Evolutionary conservation across 2,329 filamentous ascomycete genomes (phyloP).

Genomic region (Aureobasidium sp.): DNA sequence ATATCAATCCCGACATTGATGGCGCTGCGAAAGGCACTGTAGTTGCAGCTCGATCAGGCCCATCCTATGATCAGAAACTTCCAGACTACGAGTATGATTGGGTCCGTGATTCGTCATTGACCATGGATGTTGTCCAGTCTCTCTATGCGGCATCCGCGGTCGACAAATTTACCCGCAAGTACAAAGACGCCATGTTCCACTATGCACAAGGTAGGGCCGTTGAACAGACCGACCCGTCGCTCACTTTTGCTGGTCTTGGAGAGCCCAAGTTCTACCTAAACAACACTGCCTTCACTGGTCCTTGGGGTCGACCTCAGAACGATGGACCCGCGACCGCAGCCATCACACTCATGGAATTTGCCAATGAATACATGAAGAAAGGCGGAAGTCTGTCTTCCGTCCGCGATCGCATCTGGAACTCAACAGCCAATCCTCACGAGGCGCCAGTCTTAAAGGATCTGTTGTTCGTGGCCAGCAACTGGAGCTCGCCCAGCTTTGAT

Average conservation of each 20-base stretch:
- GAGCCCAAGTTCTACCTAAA: constrained; percentile 31
- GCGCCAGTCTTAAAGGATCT: constrained; percentile 27
- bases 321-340: constrained; percentile 29
- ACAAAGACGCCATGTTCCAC: constrained; percentile 24
- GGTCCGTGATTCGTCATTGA: constrained; percentile 27
- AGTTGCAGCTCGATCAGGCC: constrained; percentile 27
- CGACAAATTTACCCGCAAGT: constrained; percentile 20
- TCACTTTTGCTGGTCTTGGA: constrained; percentile 26
- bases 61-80: constrained; percentile 22
- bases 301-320: constrained; percentile 31
- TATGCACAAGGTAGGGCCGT: constrained; percentile 25
- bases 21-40: constrained; percentile 27
- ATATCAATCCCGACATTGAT: constrained; percentile 27
- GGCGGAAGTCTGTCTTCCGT: constrained; percentile 25
- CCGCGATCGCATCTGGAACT: constrained; percentile 26
- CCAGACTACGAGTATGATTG: constrained; percentile 31
- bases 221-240: constrained; percentile 28
- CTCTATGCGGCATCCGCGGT: constrained; percentile 24
- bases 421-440: constrained; percentile 19
- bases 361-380: constrained; percentile 24
- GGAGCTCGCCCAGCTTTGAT: constrained; percentile 25
- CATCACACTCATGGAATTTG: constrained; percentile 28
- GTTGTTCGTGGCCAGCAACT: constrained; percentile 28
- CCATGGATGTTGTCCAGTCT: constrained; percentile 26
- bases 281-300: constrained; percentile 26